These are phyloP conservation scores for Quercus parvula DNA, from an alignment of 306 rosid genomes.

Conservation along the genomic window DNA sequence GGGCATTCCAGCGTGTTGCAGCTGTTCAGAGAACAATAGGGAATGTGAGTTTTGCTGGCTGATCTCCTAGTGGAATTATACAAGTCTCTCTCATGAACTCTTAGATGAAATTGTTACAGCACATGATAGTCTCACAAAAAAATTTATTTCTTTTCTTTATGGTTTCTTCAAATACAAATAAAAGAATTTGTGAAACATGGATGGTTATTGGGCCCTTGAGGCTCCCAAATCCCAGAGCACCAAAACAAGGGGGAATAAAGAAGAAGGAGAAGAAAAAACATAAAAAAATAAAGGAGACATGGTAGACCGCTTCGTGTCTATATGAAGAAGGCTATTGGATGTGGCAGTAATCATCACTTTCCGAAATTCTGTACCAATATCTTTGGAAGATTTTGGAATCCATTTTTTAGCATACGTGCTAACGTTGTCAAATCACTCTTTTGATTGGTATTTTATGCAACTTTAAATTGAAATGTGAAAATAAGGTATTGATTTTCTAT, in stretches of 20 bases:
- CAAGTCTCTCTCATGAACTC: neutral
- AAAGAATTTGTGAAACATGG: neutral
- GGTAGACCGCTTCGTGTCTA: neutral
- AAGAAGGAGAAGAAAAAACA: neutral
- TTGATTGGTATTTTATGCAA: neutral
- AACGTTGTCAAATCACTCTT: neutral
- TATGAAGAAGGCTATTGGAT: neutral
- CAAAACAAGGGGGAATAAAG: neutral
- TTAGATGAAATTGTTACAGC: neutral
- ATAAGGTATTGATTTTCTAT: neutral
- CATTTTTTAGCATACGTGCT: neutral
- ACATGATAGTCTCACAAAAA: neutral
- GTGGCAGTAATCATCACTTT: neutral
- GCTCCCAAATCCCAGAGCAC: neutral
- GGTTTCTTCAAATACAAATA: neutral
- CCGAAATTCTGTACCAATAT: neutral
- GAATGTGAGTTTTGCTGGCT: slow-evolving; percentile 65
- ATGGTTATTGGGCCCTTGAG: neutral
- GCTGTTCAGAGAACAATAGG: slow-evolving; percentile 84
- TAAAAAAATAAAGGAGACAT: neutral
- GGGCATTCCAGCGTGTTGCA: slow-evolving; percentile 97
- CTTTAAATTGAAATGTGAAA: neutral
- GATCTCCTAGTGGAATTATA: slow-evolving; percentile 18
- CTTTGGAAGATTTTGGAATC: neutral
- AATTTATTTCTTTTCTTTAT: neutral